A percentile compares a stretch with the other conserved stretches of the same genome.
phyloP scores from a whole-genome alignment of 306 rosid species.

The Rosa persica region DNA sequence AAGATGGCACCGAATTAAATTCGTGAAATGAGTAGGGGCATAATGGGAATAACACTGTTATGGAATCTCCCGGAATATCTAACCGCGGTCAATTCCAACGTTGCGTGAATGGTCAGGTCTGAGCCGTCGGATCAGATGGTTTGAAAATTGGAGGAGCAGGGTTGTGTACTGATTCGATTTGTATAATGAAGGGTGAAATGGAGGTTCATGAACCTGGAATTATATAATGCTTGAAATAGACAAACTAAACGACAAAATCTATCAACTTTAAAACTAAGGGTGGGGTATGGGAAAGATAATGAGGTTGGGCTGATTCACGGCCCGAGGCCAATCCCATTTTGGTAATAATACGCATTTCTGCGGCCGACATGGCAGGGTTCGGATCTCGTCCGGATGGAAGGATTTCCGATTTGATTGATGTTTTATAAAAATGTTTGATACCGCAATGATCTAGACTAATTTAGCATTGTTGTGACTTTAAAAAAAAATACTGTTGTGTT shows the following conservation, averaged over 20 bases:
- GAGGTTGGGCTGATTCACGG: not conserved
- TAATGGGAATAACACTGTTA: constrained; percentile 8
- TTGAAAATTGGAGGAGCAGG: too few relatives aligned
- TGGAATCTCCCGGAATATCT: not conserved
- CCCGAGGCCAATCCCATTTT: not conserved
- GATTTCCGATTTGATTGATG: too few relatives aligned
- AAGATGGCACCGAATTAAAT: constrained; percentile 8
- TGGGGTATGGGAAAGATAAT: not conserved
- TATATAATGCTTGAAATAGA: not conserved
- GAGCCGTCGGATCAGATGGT: not conserved
- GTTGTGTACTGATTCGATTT: not conserved
- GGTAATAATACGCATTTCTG: not conserved
- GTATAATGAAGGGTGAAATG: not conserved
- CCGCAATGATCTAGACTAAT: too few relatives aligned
- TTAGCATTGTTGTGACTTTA: too few relatives aligned
- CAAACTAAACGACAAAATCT: constrained; percentile 21
- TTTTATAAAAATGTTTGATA: too few relatives aligned
- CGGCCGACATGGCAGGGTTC: not conserved
- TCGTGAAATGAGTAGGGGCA: not conserved
- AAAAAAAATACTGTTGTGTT: too few relatives aligned
- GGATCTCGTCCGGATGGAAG: too few relatives aligned
- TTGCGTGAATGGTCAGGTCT: not conserved
- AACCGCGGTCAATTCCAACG: not conserved
- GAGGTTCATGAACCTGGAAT: constrained; percentile 25
- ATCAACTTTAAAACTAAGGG: not conserved